phyloP scores from a whole-genome alignment of 352 stramenopile genomes.

The Saprolegnia diclina region DNA sequence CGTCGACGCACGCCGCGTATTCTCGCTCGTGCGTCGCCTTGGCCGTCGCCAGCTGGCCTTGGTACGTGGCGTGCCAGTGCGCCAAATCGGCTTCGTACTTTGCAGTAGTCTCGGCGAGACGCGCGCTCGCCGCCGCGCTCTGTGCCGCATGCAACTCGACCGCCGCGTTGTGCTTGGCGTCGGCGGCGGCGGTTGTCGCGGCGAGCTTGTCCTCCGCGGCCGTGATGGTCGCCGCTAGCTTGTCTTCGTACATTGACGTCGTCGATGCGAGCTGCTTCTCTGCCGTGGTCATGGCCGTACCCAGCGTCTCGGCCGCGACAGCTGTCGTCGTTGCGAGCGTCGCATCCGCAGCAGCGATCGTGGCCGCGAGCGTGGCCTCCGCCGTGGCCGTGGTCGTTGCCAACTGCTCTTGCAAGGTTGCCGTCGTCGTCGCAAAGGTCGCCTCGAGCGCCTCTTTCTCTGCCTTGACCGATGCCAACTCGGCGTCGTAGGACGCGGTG shows the following conservation, averaged over 20 bases:
- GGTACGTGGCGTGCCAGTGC: neutral
- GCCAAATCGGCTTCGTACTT: conserved; percentile 6
- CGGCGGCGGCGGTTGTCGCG: neutral
- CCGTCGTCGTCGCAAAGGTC: neutral
- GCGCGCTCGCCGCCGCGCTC: neutral
- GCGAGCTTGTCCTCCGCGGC: neutral
- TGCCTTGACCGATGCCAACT: neutral
- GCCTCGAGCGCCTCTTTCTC: neutral
- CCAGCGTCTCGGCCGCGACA: neutral
- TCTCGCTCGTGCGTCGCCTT: neutral
- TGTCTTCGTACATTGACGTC: neutral
- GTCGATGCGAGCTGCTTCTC: neutral
- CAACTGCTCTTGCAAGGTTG: neutral
- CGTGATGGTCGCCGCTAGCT: neutral
- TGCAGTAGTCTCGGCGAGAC: neutral
- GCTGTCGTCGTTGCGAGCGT: neutral
- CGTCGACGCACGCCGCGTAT: neutral
- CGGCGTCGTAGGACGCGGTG: neutral
- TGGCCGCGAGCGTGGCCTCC: neutral
- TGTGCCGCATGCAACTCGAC: neutral
- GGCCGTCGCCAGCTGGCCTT: neutral
- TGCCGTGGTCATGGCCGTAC: neutral
- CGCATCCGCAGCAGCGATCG: neutral
- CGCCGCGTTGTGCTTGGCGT: neutral
- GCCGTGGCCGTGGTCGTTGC: neutral